phyloP scores from a whole-genome alignment of 257 asterid species.

The Nicotiana noctiflora region DNA sequence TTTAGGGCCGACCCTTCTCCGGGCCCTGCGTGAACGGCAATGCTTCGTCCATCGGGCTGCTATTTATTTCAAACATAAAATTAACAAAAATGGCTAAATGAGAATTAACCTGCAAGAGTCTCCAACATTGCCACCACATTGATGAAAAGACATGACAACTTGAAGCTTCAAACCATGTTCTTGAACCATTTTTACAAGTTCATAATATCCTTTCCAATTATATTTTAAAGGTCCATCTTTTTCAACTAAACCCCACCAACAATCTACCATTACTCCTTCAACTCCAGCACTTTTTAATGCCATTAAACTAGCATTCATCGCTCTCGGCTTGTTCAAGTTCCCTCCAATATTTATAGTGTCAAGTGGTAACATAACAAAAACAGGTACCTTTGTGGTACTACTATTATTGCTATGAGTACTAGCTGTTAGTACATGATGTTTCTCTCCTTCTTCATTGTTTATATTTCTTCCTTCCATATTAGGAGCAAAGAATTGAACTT shows the following conservation, averaged over 20 bases:
- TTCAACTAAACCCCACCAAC: conserved; percentile 96
- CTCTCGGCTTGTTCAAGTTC: conserved; percentile 52
- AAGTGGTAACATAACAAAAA: conserved; percentile 89
- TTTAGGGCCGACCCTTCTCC: no score
- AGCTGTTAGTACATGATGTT: conserved; percentile 33
- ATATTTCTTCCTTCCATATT: conserved; percentile 22
- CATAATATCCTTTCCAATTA: conserved; percentile 89
- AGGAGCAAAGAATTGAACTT: conserved; percentile 19
- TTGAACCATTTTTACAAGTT: conserved; percentile 66
- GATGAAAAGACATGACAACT: conserved; percentile 92
- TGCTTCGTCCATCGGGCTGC: no score
- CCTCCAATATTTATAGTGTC: conserved; percentile 65
- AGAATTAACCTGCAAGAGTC: conserved; percentile 68
- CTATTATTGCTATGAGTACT: conserved; percentile 22
- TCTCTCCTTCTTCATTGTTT: conserved; percentile 33
- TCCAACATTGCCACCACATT: conserved; percentile 91
- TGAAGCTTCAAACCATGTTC: conserved; percentile 78
- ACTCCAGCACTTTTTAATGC: conserved; percentile 82
- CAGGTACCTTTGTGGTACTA: conserved; percentile 50
- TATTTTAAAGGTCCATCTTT: conserved; percentile 77
- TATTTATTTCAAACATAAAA: not conserved
- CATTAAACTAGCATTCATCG: conserved; percentile 85
- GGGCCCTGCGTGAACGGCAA: no score
- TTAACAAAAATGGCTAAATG: not conserved
- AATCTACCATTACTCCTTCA: conserved; percentile 94